Evolutionary conservation across 192 early-diverging fungal genomes (phyloP).

Genomic region (Entomortierella chlamydospora): DNA sequence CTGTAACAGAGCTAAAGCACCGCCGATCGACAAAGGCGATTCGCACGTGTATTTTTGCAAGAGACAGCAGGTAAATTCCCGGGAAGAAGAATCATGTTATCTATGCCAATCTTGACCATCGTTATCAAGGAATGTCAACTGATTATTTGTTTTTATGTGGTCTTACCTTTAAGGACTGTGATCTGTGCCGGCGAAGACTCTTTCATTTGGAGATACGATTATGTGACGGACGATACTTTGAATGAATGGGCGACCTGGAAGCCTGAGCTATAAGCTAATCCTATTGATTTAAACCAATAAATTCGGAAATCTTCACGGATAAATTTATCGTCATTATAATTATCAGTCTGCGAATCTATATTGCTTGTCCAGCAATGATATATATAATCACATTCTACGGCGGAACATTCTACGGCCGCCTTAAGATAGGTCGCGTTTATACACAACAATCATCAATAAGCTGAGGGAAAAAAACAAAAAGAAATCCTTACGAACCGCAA

Average conservation of each 20-base stretch:
- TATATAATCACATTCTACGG: no score
- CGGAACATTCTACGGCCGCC: no score
- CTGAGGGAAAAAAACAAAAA: no score
- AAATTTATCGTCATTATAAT: no score
- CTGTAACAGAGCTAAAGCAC: slow-evolving; percentile 74
- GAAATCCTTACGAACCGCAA: no score
- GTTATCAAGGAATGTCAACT: background rate
- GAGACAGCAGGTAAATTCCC: slow-evolving; percentile 72
- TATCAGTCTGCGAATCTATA: no score
- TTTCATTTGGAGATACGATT: slow-evolving; percentile 88
- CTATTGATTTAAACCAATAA: no score
- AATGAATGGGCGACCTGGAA: slow-evolving; percentile 76
- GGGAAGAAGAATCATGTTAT: background rate
- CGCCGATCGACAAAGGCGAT: slow-evolving; percentile 83
- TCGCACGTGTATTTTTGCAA: slow-evolving; percentile 81
- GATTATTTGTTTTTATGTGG: background rate
- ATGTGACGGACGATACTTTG: slow-evolving; percentile 78
- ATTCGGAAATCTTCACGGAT: no score
- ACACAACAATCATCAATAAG: no score
- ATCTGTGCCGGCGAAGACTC: slow-evolving; percentile 81
- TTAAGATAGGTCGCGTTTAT: no score
- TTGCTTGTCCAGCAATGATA: no score
- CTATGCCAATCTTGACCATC: background rate
- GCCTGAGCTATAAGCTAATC: slow-evolving; percentile 22
- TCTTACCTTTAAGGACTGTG: slow-evolving; percentile 66